Base-by-base conservation (phyloP, 2,329 filamentous ascomycete genomes). In the Neofusicoccum sp. region DNA sequence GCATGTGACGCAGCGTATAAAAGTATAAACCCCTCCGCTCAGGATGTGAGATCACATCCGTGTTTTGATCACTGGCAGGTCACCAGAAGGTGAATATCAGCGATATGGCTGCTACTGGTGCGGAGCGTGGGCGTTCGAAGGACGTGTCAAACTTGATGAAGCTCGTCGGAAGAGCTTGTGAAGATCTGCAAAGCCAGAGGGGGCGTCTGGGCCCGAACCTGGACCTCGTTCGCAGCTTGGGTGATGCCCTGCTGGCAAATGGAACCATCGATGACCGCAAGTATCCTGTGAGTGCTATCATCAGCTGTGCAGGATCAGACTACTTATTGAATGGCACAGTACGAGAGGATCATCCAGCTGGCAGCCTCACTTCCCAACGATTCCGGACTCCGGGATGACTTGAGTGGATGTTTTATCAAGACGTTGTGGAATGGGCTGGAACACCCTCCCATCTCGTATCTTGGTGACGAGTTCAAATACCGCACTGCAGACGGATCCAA, bases 401-500 rank as follows among this genome's bases (percentile, higher is more conserved):
- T 54, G 34, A 54, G 49, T 12, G 49, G 34, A 0, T 49, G 51
- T 76, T n/a, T 73, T 70, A 1, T 69, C 67, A 7, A 54, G 14
- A 54, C 49, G 3, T 66, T 78, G 1, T 78, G 73, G 75, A 67
- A 74, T 14, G 76, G 76, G 58, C 65, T 78, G 8, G 65, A 73
- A 43, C 76, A 78, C 62, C 76, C 76, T 7, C 75, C 76, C 3
- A 67, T 73, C 20, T 67, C 63, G 14, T 67, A 63, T 44, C 65
- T 77, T 16, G 70, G 68, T 30, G 67, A 72, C 44, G 64, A 72
- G 14, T 76, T 67, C 58, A 62, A 71, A 53, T 81, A 76, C 63
- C 72, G 78, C 7, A 69, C 70, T 57, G 75, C 79, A 33, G 75
- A 77, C 63, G 75, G 75, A 8, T 76, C 73, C 20, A 68, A 71